These are phyloP conservation scores for Ascobolus immersus DNA, from an alignment of 495 filamentous ascomycete genomes.

Conservation along the genomic window DNA sequence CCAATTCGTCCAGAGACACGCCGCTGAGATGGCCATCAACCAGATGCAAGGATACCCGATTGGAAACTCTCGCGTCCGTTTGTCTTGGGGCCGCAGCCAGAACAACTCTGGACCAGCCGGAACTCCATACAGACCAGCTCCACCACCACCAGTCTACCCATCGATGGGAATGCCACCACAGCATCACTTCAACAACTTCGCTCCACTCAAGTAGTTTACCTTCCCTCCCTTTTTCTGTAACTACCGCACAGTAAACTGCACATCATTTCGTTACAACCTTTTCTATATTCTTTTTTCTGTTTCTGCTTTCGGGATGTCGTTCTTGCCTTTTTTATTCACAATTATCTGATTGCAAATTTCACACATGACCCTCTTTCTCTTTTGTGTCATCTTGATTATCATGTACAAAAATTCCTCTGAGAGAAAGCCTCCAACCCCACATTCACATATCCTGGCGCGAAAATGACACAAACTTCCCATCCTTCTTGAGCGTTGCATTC, in stretches of 20 bases:
- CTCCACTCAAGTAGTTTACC: constrained; percentile 44
- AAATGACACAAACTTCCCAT: too few relatives aligned
- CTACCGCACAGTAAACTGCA: too few relatives aligned
- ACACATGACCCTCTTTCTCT: neutral
- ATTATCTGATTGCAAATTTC: constrained; percentile 11
- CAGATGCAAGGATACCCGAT: constrained; percentile 99
- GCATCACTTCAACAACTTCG: constrained; percentile 48
- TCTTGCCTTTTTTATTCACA: constrained; percentile 15
- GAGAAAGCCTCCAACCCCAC: constrained; percentile 15
- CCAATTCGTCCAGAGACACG: constrained; percentile 96
- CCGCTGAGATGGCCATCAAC: constrained; percentile 99
- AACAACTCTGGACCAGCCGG: constrained; percentile 97
- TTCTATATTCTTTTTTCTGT: constrained; percentile 7
- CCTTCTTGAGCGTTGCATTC: neutral
- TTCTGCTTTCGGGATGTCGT: constrained; percentile 5
- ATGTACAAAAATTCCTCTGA: constrained; percentile 7
- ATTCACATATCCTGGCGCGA: too few relatives aligned
- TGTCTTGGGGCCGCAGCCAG: constrained; percentile 93
- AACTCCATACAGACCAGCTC: constrained; percentile 88
- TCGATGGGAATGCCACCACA: constrained; percentile 60
- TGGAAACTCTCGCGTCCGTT: constrained; percentile 88
- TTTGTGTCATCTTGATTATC: constrained; percentile 1
- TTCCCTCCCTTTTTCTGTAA: constrained; percentile 7
- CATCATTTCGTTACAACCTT: constrained; percentile 10
- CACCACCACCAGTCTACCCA: constrained; percentile 68